Conservation (phyloP, 768 basidiomycete genomes). For the Leccinum longicurvipes region DNA sequence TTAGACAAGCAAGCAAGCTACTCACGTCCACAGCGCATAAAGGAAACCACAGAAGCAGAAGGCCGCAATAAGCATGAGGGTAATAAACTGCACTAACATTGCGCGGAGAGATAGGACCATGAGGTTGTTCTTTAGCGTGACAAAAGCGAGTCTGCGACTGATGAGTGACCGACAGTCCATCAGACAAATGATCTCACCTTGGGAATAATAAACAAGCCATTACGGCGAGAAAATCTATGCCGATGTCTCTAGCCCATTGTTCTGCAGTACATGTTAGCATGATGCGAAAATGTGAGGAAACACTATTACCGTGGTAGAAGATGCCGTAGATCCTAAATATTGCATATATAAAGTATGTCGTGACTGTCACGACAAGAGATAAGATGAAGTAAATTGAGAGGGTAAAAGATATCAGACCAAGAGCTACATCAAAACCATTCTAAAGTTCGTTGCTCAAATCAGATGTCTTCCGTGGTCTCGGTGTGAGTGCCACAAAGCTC, state of each 20-base stretch:
- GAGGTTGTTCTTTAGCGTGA: conserved; percentile 76
- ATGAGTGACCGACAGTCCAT: background rate
- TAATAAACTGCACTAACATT: conserved; percentile 87
- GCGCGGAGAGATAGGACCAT: conserved; percentile 83
- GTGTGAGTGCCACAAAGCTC: conserved; percentile 13
- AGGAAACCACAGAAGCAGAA: conserved; percentile 93
- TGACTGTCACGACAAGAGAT: conserved; percentile 44
- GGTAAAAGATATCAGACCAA: conserved; percentile 47
- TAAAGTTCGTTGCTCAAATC: conserved; percentile 24
- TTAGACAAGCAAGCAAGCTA: conserved; percentile 17
- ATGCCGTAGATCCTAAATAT: conserved; percentile 72
- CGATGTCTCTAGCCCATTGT: conserved; percentile 62
- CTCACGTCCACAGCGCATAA: conserved; percentile 92
- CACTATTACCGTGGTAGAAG: conserved; percentile 53
- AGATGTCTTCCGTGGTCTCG: conserved; percentile 12
- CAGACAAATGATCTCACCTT: conserved; percentile 43
- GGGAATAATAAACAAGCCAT: conserved; percentile 92
- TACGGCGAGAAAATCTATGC: conserved; percentile 81
- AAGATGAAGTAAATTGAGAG: background rate
- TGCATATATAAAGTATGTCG: conserved; percentile 74
- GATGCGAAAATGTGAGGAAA: background rate
- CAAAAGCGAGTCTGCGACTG: conserved; percentile 78
- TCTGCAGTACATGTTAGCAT: conserved; percentile 35
- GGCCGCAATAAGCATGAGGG: conserved; percentile 80
- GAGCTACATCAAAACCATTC: conserved; percentile 94